Base-by-base conservation (phyloP, 2,329 filamentous ascomycete species). In the Aspergillus candidus region DNA sequence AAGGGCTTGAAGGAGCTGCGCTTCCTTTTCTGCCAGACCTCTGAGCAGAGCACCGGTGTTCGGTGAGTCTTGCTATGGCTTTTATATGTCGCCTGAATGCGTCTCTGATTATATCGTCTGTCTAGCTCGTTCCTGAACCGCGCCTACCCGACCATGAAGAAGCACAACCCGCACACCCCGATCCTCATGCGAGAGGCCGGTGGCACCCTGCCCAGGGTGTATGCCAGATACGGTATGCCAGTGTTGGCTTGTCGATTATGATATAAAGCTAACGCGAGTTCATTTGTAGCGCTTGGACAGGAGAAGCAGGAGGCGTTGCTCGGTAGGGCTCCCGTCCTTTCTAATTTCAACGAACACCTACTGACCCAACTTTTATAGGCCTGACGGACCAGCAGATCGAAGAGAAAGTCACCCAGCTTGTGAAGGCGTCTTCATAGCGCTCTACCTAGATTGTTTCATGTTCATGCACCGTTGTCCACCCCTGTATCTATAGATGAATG, bases 61-160 rank as follows among this genome's bases (percentile, higher is more conserved):
- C 83, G 93, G 93, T 94, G 75, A 63, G 77, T 70, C 32, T 18
- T 22, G 27, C 27, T 11, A 37, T 35, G 11, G 17, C 41, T 11
- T 8, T 40, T 11, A 31, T 13, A 22, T 32, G 6, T 27, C 4
- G 11, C 4, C 8, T 14, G 0, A 13, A 8, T 18, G 15, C 6
- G 3, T 43, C 11, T 11, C 31, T 44, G 13, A 49, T 14, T 18
- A 15, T 47, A 35, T 44, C 22, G 17, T 17, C 29, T 8, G 33
- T 31, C 2, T 41, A 96, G 93, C 69, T 83, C 86, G 27, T 98
- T 98, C 73, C 78, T 98, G 55, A 84, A 84, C 54, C 82, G 88
- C 66, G 83, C 89, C 55, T 98, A 98, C 71, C 93, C 93, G 37
- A 93, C 87, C 48, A 97, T 98, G 91, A 98, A 98, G 82, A 94